Evolutionary conservation across 345 rosid species (phyloP).

Genomic region (Gossypium herbaceum): DNA sequence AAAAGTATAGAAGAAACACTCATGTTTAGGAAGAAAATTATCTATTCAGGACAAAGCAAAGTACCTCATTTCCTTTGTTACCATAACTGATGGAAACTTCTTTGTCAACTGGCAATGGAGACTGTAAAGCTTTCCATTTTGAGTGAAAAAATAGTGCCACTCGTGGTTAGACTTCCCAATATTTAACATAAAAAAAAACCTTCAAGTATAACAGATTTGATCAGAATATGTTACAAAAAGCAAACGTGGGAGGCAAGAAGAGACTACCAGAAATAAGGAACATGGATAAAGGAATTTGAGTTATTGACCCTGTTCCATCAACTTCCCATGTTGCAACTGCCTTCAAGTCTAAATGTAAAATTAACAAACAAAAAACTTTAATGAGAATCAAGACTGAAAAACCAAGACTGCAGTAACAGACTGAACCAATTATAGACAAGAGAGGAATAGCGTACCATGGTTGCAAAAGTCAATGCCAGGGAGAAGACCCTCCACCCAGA

Average conservation of each 20-base stretch:
- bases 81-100: slow-evolving; percentile 91
- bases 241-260: slow-evolving; percentile 3
- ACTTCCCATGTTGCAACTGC: slow-evolving; percentile 97
- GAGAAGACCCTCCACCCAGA: slow-evolving; percentile 97
- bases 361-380: background rate
- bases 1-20: background rate
- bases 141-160: slow-evolving; percentile 8
- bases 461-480: slow-evolving; percentile 98
- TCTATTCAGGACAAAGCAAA: slow-evolving; percentile 7
- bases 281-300: slow-evolving; percentile 72
- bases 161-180: slow-evolving; percentile 17
- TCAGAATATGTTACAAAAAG: background rate
- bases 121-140: slow-evolving; percentile 46
- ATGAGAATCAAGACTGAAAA: background rate
- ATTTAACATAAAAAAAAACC: slow-evolving; percentile 14
- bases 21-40: background rate
- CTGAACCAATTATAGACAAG: background rate
- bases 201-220: slow-evolving; percentile 7
- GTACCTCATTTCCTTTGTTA: slow-evolving; percentile 95
- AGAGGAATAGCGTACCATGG: slow-evolving; percentile 57
- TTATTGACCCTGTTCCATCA: slow-evolving; percentile 63
- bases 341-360: slow-evolving; percentile 49
- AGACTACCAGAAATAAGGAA: slow-evolving; percentile 78
- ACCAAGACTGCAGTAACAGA: background rate
- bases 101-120: slow-evolving; percentile 38